Evolutionary conservation across 225 moss, liverwort and hornwort genomes (phyloP).

Genomic region (Polytrichum commune): DNA sequence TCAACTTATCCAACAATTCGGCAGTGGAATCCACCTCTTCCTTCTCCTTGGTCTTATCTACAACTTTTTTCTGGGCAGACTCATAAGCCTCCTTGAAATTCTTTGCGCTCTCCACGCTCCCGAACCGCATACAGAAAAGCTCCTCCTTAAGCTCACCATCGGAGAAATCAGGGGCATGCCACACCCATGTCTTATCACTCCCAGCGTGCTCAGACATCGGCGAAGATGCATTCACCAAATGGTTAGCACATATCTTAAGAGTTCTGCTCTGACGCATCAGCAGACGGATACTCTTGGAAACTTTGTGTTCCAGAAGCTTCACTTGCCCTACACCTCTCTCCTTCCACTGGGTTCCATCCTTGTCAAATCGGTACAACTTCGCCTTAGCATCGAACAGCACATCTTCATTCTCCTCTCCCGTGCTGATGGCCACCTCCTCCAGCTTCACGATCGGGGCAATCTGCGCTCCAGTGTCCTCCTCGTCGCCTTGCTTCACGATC

Average conservation of each 20-base stretch:
- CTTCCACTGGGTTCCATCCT: slow-evolving; percentile 95
- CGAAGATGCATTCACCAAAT: slow-evolving; percentile 44
- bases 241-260: slow-evolving; percentile 90
- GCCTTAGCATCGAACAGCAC: slow-evolving; percentile 86
- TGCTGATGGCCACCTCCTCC: slow-evolving; percentile 81
- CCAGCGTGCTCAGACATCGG: slow-evolving; percentile 66
- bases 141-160: slow-evolving; percentile 91
- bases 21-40: slow-evolving; percentile 63
- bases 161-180: slow-evolving; percentile 91
- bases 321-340: slow-evolving; percentile 95
- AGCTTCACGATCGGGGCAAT: slow-evolving; percentile 91
- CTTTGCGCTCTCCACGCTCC: slow-evolving; percentile 77
- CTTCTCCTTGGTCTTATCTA: slow-evolving; percentile 32
- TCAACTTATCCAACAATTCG: slow-evolving; percentile 55
- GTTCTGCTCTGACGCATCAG: slow-evolving; percentile 97
- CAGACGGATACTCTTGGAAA: slow-evolving; percentile 70
- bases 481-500: slow-evolving; percentile 52
- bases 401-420: slow-evolving; percentile 89
- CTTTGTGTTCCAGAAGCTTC: slow-evolving; percentile 82
- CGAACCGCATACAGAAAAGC: slow-evolving; percentile 81
- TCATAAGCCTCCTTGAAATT: slow-evolving; percentile 63
- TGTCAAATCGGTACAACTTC: slow-evolving; percentile 91
- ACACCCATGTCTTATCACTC: slow-evolving; percentile 97
- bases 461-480: slow-evolving; percentile 92
- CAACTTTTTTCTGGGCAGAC: slow-evolving; percentile 55